phyloP scores from a whole-genome alignment of 1,284 basidiomycete genomes.

The Tilletia caries region DNA sequence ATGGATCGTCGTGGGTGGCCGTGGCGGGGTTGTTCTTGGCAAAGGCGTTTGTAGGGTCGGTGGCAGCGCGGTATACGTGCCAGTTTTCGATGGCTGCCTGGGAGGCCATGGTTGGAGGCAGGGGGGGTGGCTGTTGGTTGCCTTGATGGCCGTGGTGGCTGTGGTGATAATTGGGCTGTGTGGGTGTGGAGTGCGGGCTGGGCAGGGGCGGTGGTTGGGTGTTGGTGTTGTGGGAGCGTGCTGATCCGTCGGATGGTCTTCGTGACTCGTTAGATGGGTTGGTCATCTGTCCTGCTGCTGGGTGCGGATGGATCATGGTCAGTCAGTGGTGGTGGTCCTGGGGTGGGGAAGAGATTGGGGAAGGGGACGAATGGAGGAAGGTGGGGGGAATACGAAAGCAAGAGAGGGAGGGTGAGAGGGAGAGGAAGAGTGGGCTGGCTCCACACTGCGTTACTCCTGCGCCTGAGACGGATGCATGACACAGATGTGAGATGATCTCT shows the following conservation, averaged over 20 bases:
- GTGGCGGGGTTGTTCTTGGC: conserved; percentile 1
- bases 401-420: neutral
- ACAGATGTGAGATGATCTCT: too few species aligned
- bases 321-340: too few species aligned
- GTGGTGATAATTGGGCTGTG: neutral
- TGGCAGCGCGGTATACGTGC: conserved; percentile 9
- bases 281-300: neutral
- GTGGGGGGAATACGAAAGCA: neutral
- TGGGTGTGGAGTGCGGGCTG: neutral
- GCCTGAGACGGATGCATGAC: too few species aligned
- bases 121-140: neutral
- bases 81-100: conserved; percentile 12
- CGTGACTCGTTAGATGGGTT: neutral
- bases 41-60: neutral
- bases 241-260: neutral
- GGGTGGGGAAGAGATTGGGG: too few species aligned
- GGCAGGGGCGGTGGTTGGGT: neutral
- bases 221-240: neutral
- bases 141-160: neutral
- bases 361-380: neutral
- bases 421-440: too few species aligned
- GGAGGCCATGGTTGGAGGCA: neutral
- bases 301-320: too few species aligned
- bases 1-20: conserved; percentile 3
- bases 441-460: too few species aligned